These are phyloP conservation scores for Nicotiana attenuata DNA, from an alignment of 257 asterid genomes.

Conservation along the genomic window DNA sequence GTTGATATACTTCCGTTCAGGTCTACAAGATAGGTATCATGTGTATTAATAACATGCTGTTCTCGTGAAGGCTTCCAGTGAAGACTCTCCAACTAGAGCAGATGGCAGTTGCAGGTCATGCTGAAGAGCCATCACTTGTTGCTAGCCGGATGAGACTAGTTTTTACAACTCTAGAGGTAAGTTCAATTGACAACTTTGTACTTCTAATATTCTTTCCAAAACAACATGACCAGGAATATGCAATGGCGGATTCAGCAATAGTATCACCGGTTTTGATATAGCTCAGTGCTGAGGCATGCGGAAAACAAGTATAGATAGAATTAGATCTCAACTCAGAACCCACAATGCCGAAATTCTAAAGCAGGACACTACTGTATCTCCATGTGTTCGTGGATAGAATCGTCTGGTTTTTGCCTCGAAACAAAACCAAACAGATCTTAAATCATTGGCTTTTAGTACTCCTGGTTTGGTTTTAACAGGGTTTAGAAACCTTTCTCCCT, in stretches of 20 bases:
- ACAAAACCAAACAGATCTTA: neutral
- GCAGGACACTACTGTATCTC: neutral
- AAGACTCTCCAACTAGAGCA: conserved; percentile 93
- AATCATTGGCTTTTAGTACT: too few species aligned
- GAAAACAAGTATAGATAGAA: neutral
- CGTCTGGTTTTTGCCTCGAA: neutral
- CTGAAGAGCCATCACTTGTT: conserved; percentile 88
- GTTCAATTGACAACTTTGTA: conserved; percentile 8
- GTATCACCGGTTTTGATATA: neutral
- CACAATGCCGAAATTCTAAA: neutral
- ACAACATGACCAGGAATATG: neutral
- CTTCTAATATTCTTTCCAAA: conserved; percentile 10
- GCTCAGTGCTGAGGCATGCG: neutral
- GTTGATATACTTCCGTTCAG: neutral
- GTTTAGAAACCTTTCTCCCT: neutral
- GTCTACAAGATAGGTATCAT: neutral
- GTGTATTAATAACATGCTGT: neutral
- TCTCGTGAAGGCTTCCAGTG: conserved; percentile 76
- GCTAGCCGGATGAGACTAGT: conserved; percentile 92
- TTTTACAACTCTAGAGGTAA: conserved; percentile 87
- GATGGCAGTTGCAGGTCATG: conserved; percentile 71
- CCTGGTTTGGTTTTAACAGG: neutral
- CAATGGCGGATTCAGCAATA: neutral
- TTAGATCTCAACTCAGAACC: neutral
- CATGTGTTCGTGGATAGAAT: neutral